Percentiles rank a stretch among this genome's conserved stretches.
Conservation (phyloP, 257 asterid genomes). For the Solanum peruvianum region DNA sequence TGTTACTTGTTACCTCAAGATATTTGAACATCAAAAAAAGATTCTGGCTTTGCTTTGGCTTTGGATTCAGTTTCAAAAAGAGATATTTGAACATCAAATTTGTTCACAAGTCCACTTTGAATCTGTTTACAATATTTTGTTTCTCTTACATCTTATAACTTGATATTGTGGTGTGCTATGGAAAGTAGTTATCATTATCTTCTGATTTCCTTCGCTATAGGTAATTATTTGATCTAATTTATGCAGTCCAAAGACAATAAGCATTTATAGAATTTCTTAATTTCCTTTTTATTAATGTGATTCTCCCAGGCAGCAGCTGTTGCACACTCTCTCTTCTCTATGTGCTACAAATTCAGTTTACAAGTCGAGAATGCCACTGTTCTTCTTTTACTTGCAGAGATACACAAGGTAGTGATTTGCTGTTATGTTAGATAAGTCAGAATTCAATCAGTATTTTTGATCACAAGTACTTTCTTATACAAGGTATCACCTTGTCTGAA, state of each 20-base stretch:
- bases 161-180: neutral
- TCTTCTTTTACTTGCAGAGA: constrained; percentile 95
- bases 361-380: constrained; percentile 86
- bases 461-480: neutral
- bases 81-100: neutral
- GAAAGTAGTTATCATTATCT: neutral
- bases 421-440: neutral
- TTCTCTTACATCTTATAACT: neutral
- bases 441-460: neutral
- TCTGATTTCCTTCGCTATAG: neutral
- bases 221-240: neutral
- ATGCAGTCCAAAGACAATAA: neutral
- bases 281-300: constrained; percentile 10
- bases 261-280: neutral
- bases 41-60: neutral
- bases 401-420: constrained; percentile 58
- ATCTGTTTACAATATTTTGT: neutral
- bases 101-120: neutral
- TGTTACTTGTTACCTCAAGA: neutral
- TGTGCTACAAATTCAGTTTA: constrained; percentile 68
- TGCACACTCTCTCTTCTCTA: constrained; percentile 72
- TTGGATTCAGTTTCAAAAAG: neutral
- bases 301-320: constrained; percentile 82
- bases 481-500: neutral
- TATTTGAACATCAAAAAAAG: neutral